Evolutionary conservation across 345 rosid species (phyloP), one percentile per base, ranked within the genome.

Genomic region (Populus nigra): DNA sequence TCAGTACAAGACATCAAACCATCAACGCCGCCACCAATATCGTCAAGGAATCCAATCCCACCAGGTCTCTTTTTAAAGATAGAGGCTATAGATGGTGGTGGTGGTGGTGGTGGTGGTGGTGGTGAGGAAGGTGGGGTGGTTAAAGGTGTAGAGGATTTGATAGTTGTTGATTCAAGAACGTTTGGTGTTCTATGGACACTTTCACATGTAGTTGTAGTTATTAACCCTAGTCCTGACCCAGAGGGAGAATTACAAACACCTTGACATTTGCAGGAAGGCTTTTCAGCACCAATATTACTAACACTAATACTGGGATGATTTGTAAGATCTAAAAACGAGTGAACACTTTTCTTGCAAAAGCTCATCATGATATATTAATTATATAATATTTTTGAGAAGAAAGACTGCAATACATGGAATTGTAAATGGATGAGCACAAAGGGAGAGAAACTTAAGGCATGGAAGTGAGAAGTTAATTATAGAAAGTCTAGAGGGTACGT

Each of bases 1-100:
- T 94, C 98, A 3, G 97, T 94, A 70, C 97, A 93, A 13, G 91
- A 89, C 91, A 78, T 87, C 76, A 91, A 71, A 39, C 94, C 92
- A 68, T 87, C 82, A 71, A 81, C 82, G 8, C 81, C 88, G 0
- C 88, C 88, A 5, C 89, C 92, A 8, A 83, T 73, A 59, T 88
- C 88, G 36, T 90, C 91, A 33, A 82, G 27, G 78, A 86, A 88
- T 2, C 88, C 82, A 12, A 83, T 65, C 75, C 83, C 87, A 5
- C 81, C 84, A 0, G 80, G 87, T 62, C 85, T 90, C 67, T 78
- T 86, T 82, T 76, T 49, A 8, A 31, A 36, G 18, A 68, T 17
- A 3, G 65, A 49, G 22, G 69, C 3, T 13, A 67, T 22, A 5
- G 71, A 45, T 8, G 70, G 38, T 20, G 75, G 71, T 0, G 77